Evolutionary conservation across 257 asterid genomes (phyloP).

Genomic region (Nicotiana obtusifolia): DNA sequence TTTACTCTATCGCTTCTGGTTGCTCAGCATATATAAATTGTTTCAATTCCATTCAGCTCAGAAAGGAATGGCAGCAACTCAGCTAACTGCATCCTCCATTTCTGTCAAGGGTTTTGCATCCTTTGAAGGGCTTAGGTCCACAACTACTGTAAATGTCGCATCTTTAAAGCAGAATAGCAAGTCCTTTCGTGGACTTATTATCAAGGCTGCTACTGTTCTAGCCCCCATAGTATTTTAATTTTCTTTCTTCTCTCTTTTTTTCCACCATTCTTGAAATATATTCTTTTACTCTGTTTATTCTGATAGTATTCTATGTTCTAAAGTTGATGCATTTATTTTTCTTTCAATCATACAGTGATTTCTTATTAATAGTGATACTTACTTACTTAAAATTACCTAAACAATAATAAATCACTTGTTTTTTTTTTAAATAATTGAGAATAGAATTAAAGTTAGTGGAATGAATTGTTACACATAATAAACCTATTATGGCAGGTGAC

Average conservation of each 20-base stretch:
- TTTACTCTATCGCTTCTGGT: background rate
- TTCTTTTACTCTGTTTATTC: too few species aligned
- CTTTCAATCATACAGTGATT: too few species aligned
- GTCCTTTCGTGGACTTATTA: constrained; percentile 57
- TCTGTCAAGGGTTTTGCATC: constrained; percentile 65
- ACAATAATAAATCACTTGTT: too few species aligned
- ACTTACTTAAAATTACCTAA: too few species aligned
- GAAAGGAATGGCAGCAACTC: constrained; percentile 72
- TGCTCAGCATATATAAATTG: background rate
- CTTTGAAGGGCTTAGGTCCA: constrained; percentile 73
- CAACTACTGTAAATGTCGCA: constrained; percentile 31
- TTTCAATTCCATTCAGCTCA: background rate
- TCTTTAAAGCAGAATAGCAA: constrained; percentile 42
- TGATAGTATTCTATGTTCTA: too few species aligned
- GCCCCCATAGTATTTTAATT: constrained; percentile 67
- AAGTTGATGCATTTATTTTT: too few species aligned
- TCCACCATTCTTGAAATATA: background rate
- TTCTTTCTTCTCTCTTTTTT: background rate
- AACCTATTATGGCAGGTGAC: too few species aligned
- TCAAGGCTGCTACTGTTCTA: constrained; percentile 78
- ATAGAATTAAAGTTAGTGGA: too few species aligned
- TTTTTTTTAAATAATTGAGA: too few species aligned
- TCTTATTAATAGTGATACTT: too few species aligned
- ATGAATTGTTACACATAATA: too few species aligned
- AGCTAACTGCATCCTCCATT: constrained; percentile 68